Conservation (phyloP, 2,329 filamentous ascomycete genomes). For the Aspergillus flavus region DNA sequence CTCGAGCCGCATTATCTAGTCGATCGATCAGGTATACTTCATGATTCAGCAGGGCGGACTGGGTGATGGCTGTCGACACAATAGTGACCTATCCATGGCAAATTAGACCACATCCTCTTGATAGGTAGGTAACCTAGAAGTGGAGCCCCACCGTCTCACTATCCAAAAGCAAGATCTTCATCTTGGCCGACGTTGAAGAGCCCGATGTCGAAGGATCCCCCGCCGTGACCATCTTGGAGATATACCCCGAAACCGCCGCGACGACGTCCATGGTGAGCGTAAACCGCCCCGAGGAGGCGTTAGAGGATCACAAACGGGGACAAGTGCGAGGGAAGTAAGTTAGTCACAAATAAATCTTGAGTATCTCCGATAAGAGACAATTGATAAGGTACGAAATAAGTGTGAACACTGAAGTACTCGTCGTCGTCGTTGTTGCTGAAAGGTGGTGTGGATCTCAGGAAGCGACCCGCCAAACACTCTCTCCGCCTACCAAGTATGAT, state of each 20-base stretch:
- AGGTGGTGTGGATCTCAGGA: neutral
- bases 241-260: conserved; percentile 89
- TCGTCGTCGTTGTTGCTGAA: neutral
- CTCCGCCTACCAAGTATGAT: neutral
- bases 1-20: conserved; percentile 82
- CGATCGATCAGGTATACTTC: conserved; percentile 98
- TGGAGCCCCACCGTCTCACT: conserved; percentile 75
- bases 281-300: conserved; percentile 14
- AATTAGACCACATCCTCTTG: conserved; percentile 23
- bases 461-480: neutral
- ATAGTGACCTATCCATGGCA: conserved; percentile 67
- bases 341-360: neutral
- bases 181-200: conserved; percentile 72
- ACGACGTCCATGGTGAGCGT: conserved; percentile 80
- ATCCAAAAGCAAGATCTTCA: conserved; percentile 96
- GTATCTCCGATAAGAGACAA: conserved; percentile 1
- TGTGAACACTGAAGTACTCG: no score
- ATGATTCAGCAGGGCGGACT: conserved; percentile 91
- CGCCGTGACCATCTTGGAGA: conserved; percentile 90
- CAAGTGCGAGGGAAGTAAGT: neutral
- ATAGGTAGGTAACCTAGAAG: conserved; percentile 16
- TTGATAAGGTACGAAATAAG: neutral
- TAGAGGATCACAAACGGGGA: neutral
- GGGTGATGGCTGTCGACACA: conserved; percentile 91
- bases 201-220: conserved; percentile 67